Evolutionary conservation across 257 asterid genomes (phyloP).

Genomic region (Linderniella brevidens): DNA sequence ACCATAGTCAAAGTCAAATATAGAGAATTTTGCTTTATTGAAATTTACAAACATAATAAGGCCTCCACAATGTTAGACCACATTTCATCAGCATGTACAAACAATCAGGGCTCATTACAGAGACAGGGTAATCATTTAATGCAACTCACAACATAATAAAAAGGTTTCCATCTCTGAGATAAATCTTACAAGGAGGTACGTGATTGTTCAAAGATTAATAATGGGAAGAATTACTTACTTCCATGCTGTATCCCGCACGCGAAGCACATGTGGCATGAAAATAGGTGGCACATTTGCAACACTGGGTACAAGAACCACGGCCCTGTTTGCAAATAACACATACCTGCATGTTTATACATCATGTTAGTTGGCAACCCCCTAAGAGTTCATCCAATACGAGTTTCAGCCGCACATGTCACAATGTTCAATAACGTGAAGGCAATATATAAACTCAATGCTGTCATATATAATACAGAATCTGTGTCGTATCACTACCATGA

Average conservation of each 20-base stretch:
- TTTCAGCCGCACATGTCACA: too few species aligned
- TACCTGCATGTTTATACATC: conserved; percentile 30
- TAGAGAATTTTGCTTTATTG: too few species aligned
- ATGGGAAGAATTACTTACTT: conserved; percentile 34
- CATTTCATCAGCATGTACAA: too few species aligned
- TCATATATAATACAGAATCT: too few species aligned
- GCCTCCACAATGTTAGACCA: too few species aligned
- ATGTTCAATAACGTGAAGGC: background rate
- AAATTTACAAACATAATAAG: too few species aligned
- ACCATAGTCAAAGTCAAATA: background rate
- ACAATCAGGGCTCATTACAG: too few species aligned
- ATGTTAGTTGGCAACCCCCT: background rate
- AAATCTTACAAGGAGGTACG: conserved; percentile 2
- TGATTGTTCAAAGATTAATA: conserved; percentile 6
- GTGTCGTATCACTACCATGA: background rate
- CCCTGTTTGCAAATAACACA: conserved; percentile 76
- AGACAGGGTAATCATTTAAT: too few species aligned
- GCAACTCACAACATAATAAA: too few species aligned
- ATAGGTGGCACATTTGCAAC: conserved; percentile 77
- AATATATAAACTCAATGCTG: background rate
- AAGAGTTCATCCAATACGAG: background rate
- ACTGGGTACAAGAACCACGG: conserved; percentile 86
- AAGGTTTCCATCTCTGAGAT: too few species aligned
- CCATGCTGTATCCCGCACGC: conserved; percentile 89
- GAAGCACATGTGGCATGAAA: conserved; percentile 86